Base-by-base conservation (phyloP, 306 rosid genomes). In the Sindora glabra region DNA sequence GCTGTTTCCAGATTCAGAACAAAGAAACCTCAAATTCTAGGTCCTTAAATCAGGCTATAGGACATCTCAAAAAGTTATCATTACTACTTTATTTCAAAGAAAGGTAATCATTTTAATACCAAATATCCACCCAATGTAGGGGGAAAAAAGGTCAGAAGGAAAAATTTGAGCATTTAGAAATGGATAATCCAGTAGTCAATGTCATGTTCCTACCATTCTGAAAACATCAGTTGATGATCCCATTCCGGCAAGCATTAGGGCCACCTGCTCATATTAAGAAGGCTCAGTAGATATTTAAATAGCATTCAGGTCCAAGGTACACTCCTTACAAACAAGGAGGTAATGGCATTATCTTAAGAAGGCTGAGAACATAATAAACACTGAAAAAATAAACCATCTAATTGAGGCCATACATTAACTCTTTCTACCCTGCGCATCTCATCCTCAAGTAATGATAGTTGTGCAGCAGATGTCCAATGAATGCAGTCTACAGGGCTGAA, bases 381-480 rank as follows among this genome's bases (percentile, higher is more conserved):
- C 37, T 16, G 75, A 67, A 49, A 56, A 58, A 46, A 48, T 11
- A 56, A 10, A 68, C 12, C 18, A 5, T 21, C 62, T 6, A 25
- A 70, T 47, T 62, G 11, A 27, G 67, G 56, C 3, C 95, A 76
- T 80, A 86, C 99, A 67, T 92, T 92, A 61, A 92, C 94, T 89
- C 96, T 82, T 86, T 92, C 99, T 5, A 89, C 86, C 13, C 95
- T 77, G 34, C 96, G 94, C 96, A 92, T 89, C 73, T 92, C 99
- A 19, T 92, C 96, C 75, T 92, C 99, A 8, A 92, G 95, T 81
- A 92, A 74, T 15, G 96, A 92, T 53, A 92, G 62, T 49, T 92
- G 95, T 22, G 96, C 86, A 48, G 99, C 95, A 61, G 99, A 89
- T 74, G 96, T 89, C 99, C 99, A 92, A 61, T 92, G 96, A 75